phyloP scores from a whole-genome alignment of 441 rosid species.

The Populus hybrid region DNA sequence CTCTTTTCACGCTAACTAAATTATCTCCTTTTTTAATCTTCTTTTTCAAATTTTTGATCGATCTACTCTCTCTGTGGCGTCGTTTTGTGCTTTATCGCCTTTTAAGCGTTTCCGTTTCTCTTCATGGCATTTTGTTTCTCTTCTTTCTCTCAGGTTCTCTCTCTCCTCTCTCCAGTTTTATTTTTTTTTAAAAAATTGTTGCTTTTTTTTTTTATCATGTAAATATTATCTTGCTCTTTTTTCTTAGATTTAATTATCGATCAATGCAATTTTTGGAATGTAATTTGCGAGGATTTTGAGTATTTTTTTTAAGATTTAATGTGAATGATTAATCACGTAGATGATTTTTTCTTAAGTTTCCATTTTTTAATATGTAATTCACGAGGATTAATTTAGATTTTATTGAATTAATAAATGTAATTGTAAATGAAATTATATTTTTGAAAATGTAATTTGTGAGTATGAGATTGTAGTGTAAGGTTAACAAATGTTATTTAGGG shows the following conservation, averaged over 20 bases:
- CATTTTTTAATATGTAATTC: neutral
- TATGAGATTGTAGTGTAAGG: neutral
- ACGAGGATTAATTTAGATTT: neutral
- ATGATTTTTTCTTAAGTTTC: neutral
- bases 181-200: neutral
- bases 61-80: neutral
- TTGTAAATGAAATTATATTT: neutral
- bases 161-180: neutral
- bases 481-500: neutral
- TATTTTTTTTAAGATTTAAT: neutral
- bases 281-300: too few species aligned
- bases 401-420: neutral
- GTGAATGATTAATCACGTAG: too few species aligned
- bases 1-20: conserved; percentile 10
- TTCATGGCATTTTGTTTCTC: conserved; percentile 23
- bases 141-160: conserved; percentile 21
- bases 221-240: neutral
- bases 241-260: neutral
- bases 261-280: too few species aligned
- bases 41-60: neutral
- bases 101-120: conserved; percentile 6
- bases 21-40: neutral
- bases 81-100: neutral
- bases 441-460: neutral
- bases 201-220: neutral